A percentile compares a stretch with the other conserved stretches of the same genome.
These are phyloP conservation scores for Maudiozyma saulgeensis DNA, from an alignment of 805 yeast genomes.

Conservation along the genomic window DNA sequence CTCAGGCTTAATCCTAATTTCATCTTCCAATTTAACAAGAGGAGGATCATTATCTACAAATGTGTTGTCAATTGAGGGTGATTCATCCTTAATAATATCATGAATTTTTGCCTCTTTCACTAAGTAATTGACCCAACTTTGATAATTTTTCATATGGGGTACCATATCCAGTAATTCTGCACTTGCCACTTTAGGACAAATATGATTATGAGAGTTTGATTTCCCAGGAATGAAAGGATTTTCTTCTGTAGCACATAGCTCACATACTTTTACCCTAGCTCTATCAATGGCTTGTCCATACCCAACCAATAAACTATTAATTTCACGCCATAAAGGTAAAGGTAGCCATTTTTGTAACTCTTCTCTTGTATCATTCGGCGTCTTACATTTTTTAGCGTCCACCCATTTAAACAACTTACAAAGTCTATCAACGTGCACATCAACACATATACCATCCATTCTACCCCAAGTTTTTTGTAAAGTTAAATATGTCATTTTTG, in stretches of 20 bases:
- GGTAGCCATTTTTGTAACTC: slow-evolving; percentile 72
- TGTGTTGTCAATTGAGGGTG: neutral
- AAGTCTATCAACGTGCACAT: slow-evolving; percentile 78
- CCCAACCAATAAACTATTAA: slow-evolving; percentile 82
- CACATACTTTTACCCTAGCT: slow-evolving; percentile 41
- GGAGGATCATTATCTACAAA: neutral
- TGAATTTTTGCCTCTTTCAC: neutral
- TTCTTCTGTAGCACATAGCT: slow-evolving; percentile 1
- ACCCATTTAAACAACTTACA: slow-evolving; percentile 80
- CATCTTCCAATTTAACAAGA: neutral
- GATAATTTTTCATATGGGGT: slow-evolving; percentile 8
- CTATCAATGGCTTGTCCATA: slow-evolving; percentile 86
- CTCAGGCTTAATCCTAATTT: neutral
- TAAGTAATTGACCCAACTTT: slow-evolving; percentile 9
- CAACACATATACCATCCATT: slow-evolving; percentile 85
- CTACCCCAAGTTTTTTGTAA: slow-evolving; percentile 74
- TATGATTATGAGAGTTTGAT: slow-evolving; percentile 1
- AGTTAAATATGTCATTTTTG: slow-evolving; percentile 83
- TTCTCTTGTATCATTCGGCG: slow-evolving; percentile 68
- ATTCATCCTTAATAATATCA: neutral
- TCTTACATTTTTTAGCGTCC: slow-evolving; percentile 33
- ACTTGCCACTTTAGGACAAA: neutral
- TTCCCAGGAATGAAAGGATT: neutral
- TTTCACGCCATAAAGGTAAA: slow-evolving; percentile 63
- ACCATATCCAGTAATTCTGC: slow-evolving; percentile 3